Conservation (phyloP, 2,329 filamentous ascomycete genomes). For the Mollisia scopiformis region DNA sequence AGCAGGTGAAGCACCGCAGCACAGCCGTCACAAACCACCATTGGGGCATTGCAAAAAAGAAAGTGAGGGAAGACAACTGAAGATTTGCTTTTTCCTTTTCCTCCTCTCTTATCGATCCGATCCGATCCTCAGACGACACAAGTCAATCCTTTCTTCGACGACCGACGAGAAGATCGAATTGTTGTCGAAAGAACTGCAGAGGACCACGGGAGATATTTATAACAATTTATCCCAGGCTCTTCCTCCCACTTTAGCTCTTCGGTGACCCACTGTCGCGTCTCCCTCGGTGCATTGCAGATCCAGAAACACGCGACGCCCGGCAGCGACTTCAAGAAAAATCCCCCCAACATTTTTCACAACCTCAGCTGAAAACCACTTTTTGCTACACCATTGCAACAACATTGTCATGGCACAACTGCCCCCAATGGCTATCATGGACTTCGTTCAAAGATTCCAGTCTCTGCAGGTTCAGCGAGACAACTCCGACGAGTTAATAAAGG, state of each 20-base stretch:
- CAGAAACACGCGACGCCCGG: background rate
- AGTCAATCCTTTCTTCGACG: background rate
- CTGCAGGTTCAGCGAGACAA: constrained; percentile 46
- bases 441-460: constrained; percentile 49
- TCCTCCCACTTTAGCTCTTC: background rate
- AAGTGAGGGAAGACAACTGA: background rate
- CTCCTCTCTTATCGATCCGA: background rate
- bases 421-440: constrained; percentile 42
- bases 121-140: background rate
- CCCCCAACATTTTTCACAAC: background rate
- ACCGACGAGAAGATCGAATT: background rate
- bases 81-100: background rate
- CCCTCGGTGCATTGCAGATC: background rate
- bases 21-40: background rate
- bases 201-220: no score
- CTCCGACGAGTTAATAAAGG: constrained; percentile 51
- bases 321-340: background rate
- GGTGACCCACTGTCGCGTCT: constrained; percentile 6
- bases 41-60: background rate
- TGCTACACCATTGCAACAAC: background rate
- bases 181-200: no score
- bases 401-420: constrained; percentile 14
- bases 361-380: background rate
- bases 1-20: background rate
- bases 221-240: background rate